Evolutionary conservation across 371 early-diverging fungal species (phyloP), one percentile per base, ranked within the genome.

Genomic region (Mucor plumbeus): DNA sequence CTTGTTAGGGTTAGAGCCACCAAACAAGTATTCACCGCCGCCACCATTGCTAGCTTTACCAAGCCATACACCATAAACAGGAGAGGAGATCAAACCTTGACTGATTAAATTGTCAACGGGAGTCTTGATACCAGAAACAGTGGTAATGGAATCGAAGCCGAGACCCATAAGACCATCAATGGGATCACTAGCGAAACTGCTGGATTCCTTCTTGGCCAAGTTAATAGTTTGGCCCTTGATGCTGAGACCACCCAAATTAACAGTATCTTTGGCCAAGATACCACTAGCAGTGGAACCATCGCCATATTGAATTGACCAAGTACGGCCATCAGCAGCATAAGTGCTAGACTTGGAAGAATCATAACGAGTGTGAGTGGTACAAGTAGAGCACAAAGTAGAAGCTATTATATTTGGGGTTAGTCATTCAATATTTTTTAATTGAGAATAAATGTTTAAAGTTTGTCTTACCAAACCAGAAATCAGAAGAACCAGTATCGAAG

Each of bases 401-500:
- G 84, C 50, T 73, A 63, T 43, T 19, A 11, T 59, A 38, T 36
- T 47, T 47, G 47, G 17, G 47, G 47, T 47, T 47, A 47, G 47
- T 19, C 17, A 47, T 19, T 47, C 19, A 47, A 47, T 26, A 17
- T 47, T 9, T 47, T 10, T 47, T 17, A 3, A 26, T 26, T 26
- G 26, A 26, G 26, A 26, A 5, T 17, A 19, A n/a, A 9, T 47
- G 9, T 47, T 0, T 19, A 19, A 19, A 19, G 4, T 17, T 19
- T 6, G 47, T 47, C 47, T 68, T 74, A 68, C 74, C 71, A 57
- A 89, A 62, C 92, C 92, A 92, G 50, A 90, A 72, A 63, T 91
- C 84, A 43, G 87, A 78, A 1, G 92, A 92, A 1, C 92, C 91
- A 8, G 93, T 92, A 68, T 93, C 93, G 64, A 92, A 88, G 47